These are phyloP conservation scores for Eimeria maxima DNA, from an alignment of 169 alveolate species.

Conservation along the genomic window DNA sequence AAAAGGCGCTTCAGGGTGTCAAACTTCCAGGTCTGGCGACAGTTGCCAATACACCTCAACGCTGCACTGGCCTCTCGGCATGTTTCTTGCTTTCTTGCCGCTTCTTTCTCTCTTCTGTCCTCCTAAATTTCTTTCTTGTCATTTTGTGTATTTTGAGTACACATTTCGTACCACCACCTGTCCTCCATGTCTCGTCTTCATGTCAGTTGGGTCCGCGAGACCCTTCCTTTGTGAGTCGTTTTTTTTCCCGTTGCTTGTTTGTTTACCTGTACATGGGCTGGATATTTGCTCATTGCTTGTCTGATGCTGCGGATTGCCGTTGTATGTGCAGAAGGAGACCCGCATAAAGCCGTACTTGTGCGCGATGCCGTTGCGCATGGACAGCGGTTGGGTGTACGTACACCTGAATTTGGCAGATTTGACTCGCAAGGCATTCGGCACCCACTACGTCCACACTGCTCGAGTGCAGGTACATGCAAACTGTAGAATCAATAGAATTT, in stretches of 20 bases:
- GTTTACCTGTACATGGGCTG: not conserved
- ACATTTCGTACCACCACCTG: not conserved
- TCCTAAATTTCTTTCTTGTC: not conserved
- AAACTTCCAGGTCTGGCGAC: slow-evolving; percentile 92
- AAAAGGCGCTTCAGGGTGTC: slow-evolving; percentile 98
- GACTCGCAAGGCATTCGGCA: slow-evolving; percentile 98
- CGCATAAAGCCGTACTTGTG: slow-evolving; percentile 97
- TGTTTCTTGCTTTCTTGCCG: not conserved
- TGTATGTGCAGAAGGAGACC: slow-evolving; percentile 87
- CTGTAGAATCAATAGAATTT: slow-evolving; percentile 97
- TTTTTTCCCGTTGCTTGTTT: not conserved
- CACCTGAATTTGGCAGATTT: slow-evolving; percentile 97
- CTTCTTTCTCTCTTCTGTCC: not conserved
- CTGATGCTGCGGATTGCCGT: not conserved
- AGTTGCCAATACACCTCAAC: not conserved
- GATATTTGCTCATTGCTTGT: not conserved
- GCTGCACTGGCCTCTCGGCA: too few relatives aligned
- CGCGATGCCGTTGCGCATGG: slow-evolving; percentile 98
- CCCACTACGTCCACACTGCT: slow-evolving; percentile 97
- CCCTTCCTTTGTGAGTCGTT: not conserved
- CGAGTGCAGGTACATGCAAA: slow-evolving; percentile 97
- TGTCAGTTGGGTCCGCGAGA: not conserved
- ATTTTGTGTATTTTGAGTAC: not conserved
- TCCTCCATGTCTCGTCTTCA: not conserved
- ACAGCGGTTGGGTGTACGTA: slow-evolving; percentile 98